Evolutionary conservation across 192 early-diverging fungal genomes (phyloP).

Genomic region (Obelidium mucronatum): DNA sequence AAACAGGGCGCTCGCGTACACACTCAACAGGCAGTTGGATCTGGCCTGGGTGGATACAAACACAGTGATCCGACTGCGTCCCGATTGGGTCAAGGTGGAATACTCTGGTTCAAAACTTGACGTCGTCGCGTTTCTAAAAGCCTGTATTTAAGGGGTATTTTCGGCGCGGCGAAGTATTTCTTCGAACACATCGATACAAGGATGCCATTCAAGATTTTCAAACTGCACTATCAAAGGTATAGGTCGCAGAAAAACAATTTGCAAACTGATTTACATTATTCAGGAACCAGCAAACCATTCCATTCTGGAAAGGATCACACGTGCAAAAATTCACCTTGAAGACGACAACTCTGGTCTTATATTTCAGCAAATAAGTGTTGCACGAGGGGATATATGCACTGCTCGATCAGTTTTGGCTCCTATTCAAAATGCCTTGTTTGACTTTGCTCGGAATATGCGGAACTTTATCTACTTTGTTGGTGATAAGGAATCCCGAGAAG

Average conservation of each 20-base stretch:
- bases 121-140: neutral
- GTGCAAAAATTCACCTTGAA: neutral
- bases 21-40: slow-evolving; percentile 66
- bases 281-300: slow-evolving; percentile 13
- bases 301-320: slow-evolving; percentile 31
- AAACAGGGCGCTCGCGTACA: slow-evolving; percentile 73
- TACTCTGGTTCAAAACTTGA: neutral
- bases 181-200: slow-evolving; percentile 25
- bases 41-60: slow-evolving; percentile 76
- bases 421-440: slow-evolving; percentile 77
- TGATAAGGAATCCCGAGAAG: slow-evolving; percentile 71
- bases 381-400: slow-evolving; percentile 15
- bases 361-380: slow-evolving; percentile 1
- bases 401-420: slow-evolving; percentile 62
- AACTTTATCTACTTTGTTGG: slow-evolving; percentile 88
- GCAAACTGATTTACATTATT: neutral
- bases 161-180: slow-evolving; percentile 45
- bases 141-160: slow-evolving; percentile 41
- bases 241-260: slow-evolving; percentile 27
- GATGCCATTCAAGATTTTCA: slow-evolving; percentile 43
- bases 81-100: slow-evolving; percentile 52
- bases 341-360: slow-evolving; percentile 1
- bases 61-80: slow-evolving; percentile 58
- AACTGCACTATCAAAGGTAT: slow-evolving; percentile 33
- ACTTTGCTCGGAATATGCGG: slow-evolving; percentile 80